Base-by-base conservation (phyloP, 805 yeast genomes). In the Kockiozyma suomiensis region DNA sequence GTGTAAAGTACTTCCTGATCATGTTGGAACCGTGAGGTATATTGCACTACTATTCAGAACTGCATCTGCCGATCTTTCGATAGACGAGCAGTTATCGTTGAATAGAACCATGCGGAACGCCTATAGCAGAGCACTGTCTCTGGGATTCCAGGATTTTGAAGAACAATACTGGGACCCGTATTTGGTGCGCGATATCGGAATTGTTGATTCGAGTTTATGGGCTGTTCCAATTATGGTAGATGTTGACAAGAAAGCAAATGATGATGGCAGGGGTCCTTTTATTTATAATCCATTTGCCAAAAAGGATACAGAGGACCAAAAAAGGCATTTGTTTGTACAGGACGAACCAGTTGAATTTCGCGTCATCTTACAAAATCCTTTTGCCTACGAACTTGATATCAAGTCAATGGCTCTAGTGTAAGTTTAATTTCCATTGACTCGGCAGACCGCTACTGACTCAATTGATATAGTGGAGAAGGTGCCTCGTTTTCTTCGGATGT, bases 291-390 rank as follows among this genome's bases (percentile, higher is more conserved):
- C 94, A 0, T 82, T 67, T 59, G 69, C 70, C 8, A 70, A 67
- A 21, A 64, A 65, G 1, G 60, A 61, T 19, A 56, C 52, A 1
- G 62, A 58, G 13, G 70, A 69, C 46, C 68, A 54, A 32, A 68
- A 54, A 30, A 67, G 62, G 50, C 68, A 73, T 61, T 69, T 77
- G 19, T 65, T 84, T 5, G 85, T 85, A 17, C 82, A 82, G 64
- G 88, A 85, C 35, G 96, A 90, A 54, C 76, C 81, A 3, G 81
- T 82, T 12, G 87, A 84, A 58, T 75, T 88, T 17, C 70, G 76
- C 4, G 74, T 89, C 1, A 74, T 77, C 2, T 68, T 92, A 7
- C 91, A 87, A 69, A 93, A 93, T 70, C 96, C 97, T 7, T 90
- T 84, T 74, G 81, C 82, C 4, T 90, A 89, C 72, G 90, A 86